Base-by-base conservation (phyloP, 2,329 filamentous ascomycete species). In the Fusarium buharicum region DNA sequence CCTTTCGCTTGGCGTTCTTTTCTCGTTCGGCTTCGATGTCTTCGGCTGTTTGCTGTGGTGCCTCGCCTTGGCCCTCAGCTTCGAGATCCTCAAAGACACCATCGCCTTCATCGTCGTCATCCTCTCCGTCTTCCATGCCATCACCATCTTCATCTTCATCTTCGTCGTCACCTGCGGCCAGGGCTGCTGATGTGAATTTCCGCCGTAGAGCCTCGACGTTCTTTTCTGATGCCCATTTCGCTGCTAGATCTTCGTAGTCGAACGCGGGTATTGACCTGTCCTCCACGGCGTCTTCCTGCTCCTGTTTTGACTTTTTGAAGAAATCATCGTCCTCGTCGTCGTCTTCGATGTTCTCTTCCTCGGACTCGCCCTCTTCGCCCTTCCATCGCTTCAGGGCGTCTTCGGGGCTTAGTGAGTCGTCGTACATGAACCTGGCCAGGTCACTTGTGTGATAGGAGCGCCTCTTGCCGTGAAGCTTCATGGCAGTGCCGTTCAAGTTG, bases 1-100 rank as follows among this genome's bases (percentile, higher is more conserved):
- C 95, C 76, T 99, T 99, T 64, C 91, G 85, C 65, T 88, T 87
- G 2, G 95, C 95, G 71, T 99, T 99, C 76, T 87, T 90, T 68
- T 92, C 92, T 67, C 95, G 90, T 78, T 99, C 95, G 4, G 88
- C 90, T 61, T 94, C 92, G n/a, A 98, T 82, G 43, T 77, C 80
- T n/a, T 80, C 77, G 12, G 75, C 76, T 2, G 76, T 72, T 52
- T 78, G 78, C 10, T 79, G 78, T 9, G 81, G 73, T 2, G 74
- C 64, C 31, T 66, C 41, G 11, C 66, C 67, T 76, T 97, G 92
- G 17, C 91, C 92, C 69, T 92, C 90, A 63, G 85, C 84, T 34
- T 85, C 82, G 14, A 86, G 83, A 58, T 84, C 83, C 27, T 70
- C 68, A 27, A 92, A 90, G 57, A 85, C 84, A 30, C 85, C 82